These are phyloP conservation scores for Trichodelitschia bisporula DNA, from an alignment of 495 filamentous ascomycete species.

Conservation along the genomic window DNA sequence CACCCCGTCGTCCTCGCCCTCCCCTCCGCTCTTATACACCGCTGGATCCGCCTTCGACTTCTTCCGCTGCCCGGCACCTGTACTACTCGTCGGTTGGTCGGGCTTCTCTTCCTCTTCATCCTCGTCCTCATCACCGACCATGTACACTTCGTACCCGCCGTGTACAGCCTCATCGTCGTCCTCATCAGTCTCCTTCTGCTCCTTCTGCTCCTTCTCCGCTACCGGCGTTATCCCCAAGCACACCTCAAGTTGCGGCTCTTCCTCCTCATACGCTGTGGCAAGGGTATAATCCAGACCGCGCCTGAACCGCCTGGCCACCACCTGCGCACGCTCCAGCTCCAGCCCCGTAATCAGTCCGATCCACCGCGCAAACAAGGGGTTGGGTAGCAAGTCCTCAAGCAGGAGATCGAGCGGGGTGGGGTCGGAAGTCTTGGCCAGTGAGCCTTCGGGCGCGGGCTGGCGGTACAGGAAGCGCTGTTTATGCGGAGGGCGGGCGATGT, in stretches of 20 bases:
- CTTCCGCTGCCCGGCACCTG: slow-evolving; percentile 14
- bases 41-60: slow-evolving; percentile 30
- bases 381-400: slow-evolving; percentile 55
- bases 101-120: slow-evolving; percentile 24
- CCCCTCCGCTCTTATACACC: slow-evolving; percentile 49
- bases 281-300: slow-evolving; percentile 77
- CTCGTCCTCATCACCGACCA: slow-evolving; percentile 61
- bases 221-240: slow-evolving; percentile 70
- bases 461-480: slow-evolving; percentile 85
- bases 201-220: slow-evolving; percentile 46
- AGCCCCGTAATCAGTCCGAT: slow-evolving; percentile 55
- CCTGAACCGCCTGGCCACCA: slow-evolving; percentile 65
- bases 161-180: slow-evolving; percentile 10
- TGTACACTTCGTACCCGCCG: slow-evolving; percentile 79
- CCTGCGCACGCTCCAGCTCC: slow-evolving; percentile 30
- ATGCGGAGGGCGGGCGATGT: slow-evolving; percentile 65
- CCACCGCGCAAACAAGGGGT: slow-evolving; percentile 76
- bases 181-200: slow-evolving; percentile 7
- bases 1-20: slow-evolving; percentile 72
- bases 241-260: slow-evolving; percentile 64
- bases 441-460: slow-evolving; percentile 13
- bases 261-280: slow-evolving; percentile 53
- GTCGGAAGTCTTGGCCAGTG: slow-evolving; percentile 3
- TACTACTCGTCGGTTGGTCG: slow-evolving; percentile 10
- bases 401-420: slow-evolving; percentile 47